Evolutionary conservation across 768 basidiomycete species (phyloP).

Genomic region (Mycena kentingensis): DNA sequence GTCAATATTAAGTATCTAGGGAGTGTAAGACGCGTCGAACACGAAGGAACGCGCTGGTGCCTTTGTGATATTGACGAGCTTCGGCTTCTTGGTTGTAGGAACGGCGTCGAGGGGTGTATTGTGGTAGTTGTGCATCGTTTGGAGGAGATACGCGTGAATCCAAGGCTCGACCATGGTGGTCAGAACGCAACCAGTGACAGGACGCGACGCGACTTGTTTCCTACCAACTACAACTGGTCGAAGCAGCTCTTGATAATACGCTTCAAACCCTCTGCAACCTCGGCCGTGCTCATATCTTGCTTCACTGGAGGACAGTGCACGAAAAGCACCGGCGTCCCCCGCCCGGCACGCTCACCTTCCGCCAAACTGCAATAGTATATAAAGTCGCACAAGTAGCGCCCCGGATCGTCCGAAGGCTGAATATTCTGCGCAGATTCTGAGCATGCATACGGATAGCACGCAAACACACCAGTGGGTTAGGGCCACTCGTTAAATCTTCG

Average conservation of each 20-base stretch:
- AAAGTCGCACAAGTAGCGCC: conserved; percentile 77
- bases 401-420: conserved; percentile 73
- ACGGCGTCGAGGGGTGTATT: no score
- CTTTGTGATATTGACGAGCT: no score
- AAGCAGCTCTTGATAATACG: neutral
- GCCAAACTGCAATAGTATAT: conserved; percentile 77
- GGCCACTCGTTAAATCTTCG: conserved; percentile 13
- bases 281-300: conserved; percentile 30
- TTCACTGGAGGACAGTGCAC: conserved; percentile 72
- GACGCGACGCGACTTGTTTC: no score
- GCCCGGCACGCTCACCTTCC: conserved; percentile 56
- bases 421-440: conserved; percentile 50
- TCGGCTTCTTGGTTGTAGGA: no score
- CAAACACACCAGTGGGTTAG: conserved; percentile 11
- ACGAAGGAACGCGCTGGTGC: no score
- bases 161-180: neutral
- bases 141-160: no score
- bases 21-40: neutral
- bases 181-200: neutral
- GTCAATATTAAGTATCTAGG: conserved; percentile 59
- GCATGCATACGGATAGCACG: neutral
- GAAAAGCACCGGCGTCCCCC: conserved; percentile 59
- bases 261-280: neutral
- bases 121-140: no score
- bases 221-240: neutral